Percentiles rank a stretch among this genome's conserved stretches.
phyloP scores from a whole-genome alignment of 2,329 filamentous ascomycete species.

The Botrytis squamosa region DNA sequence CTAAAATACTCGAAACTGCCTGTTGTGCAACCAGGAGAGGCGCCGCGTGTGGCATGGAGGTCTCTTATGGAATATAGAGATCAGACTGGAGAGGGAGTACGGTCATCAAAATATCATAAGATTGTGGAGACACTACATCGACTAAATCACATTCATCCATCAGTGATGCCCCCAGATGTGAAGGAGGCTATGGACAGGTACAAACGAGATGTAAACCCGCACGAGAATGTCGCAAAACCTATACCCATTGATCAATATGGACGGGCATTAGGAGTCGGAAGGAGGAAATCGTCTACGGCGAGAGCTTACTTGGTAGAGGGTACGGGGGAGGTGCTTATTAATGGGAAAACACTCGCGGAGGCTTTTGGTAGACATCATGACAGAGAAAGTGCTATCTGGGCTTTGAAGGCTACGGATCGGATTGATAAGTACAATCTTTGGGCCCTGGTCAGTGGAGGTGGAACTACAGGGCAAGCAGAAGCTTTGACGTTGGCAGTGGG shows the following conservation, averaged over 20 bases:
- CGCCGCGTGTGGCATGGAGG: conserved; percentile 76
- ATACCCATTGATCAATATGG: conserved; percentile 72
- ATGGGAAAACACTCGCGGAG: conserved; percentile 80
- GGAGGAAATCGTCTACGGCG: conserved; percentile 83
- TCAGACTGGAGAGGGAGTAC: conserved; percentile 68
- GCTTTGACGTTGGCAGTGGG: conserved; percentile 87
- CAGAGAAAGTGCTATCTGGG: conserved; percentile 91
- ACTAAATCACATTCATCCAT: conserved; percentile 81
- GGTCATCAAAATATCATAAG: conserved; percentile 73
- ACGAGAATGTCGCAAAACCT: conserved; percentile 61
- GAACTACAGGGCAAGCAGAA: conserved; percentile 93
- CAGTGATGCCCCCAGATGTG: conserved; percentile 70
- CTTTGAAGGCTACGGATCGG: conserved; percentile 76
- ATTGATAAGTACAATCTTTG: conserved; percentile 98
- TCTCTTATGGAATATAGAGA: conserved; percentile 73
- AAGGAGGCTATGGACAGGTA: conserved; percentile 64
- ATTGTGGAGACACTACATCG: conserved; percentile 74
- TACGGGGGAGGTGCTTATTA: conserved; percentile 84
- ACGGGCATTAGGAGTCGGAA: conserved; percentile 74
- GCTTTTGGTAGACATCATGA: conserved; percentile 88
- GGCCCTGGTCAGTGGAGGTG: conserved; percentile 80
- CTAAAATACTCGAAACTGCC: conserved; percentile 74
- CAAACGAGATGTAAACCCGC: conserved; percentile 71
- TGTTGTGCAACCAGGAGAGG: conserved; percentile 60
- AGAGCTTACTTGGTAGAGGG: conserved; percentile 89